These are phyloP conservation scores for Yamadazyma phyllophila DNA, from an alignment of 805 yeast species.

Conservation along the genomic window DNA sequence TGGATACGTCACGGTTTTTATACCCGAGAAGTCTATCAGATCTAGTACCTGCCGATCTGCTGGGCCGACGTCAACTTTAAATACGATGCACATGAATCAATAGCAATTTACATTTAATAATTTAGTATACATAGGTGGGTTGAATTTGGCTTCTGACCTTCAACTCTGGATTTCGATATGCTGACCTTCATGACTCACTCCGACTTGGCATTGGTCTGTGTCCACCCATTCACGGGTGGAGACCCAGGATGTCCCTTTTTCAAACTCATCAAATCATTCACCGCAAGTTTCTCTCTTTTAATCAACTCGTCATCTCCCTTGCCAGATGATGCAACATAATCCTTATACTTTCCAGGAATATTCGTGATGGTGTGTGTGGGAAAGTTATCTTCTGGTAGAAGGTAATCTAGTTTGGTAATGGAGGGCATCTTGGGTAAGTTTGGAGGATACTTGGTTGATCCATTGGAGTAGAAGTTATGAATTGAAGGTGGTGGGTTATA, in stretches of 20 bases:
- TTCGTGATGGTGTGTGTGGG: conserved; percentile 17
- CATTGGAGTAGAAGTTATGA: conserved; percentile 8
- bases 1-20: too few relatives aligned
- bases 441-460: conserved; percentile 7
- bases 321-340: neutral
- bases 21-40: too few relatives aligned
- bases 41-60: too few relatives aligned
- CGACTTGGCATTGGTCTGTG: neutral
- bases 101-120: too few relatives aligned
- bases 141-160: too few relatives aligned
- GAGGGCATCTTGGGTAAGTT: conserved; percentile 15
- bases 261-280: conserved; percentile 27
- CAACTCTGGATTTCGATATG: too few relatives aligned
- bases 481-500: conserved; percentile 7
- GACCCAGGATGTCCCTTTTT: conserved; percentile 15
- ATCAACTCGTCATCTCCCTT: conserved; percentile 20
- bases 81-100: too few relatives aligned
- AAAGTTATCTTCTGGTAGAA: conserved; percentile 20
- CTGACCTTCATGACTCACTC: neutral
- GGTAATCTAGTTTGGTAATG: conserved; percentile 20
- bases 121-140: neutral
- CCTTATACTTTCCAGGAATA: conserved; percentile 1
- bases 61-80: too few relatives aligned
- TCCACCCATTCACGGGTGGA: neutral
- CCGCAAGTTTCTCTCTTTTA: conserved; percentile 30